Evolutionary conservation across 306 rosid species (phyloP), one percentile per base, ranked within the genome.

Genomic region (Datisca glomerata): DNA sequence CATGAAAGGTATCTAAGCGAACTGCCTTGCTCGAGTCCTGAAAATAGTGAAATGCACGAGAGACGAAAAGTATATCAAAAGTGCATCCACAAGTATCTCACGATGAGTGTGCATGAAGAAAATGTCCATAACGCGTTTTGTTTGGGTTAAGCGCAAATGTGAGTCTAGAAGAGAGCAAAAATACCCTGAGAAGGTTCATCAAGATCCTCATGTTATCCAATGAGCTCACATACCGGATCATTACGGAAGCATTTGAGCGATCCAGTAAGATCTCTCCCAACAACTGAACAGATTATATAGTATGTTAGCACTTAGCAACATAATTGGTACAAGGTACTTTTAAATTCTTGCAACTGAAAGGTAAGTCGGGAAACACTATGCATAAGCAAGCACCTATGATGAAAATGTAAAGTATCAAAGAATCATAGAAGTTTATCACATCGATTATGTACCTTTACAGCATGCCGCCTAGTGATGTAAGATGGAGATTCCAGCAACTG

Each of bases 391-490:
- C n/a, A n/a, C n/a, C n/a, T n/a, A n/a, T n/a, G n/a, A n/a, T n/a
- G n/a, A n/a, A n/a, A n/a, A n/a, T n/a, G n/a, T n/a, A n/a, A n/a
- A n/a, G n/a, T n/a, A n/a, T n/a, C n/a, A n/a, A n/a, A n/a, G n/a
- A n/a, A n/a, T n/a, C n/a, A n/a, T n/a, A n/a, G n/a, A n/a, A n/a
- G n/a, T n/a, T n/a, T n/a, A n/a, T n/a, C n/a, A n/a, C n/a, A n/a
- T n/a, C n/a, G n/a, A n/a, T n/a, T n/a, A n/a, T n/a, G n/a, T 45
- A 64, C 72, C 61, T 70, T 64, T 13, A 57, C 16, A 23, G 65
- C 64, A 8, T 64, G 68, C 33, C 76, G 60, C 49, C 32, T 70
- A 24, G 72, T 64, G 45, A 70, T 55, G 47, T 70, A 70, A 42
- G 34, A 44, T 9, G 55, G 2, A 24, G 68, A 64, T 14, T 54